Percentiles rank a stretch among this genome's conserved stretches.
Evolutionary conservation across 495 filamentous ascomycete genomes (phyloP).

Genomic region (Evernia prunastri): DNA sequence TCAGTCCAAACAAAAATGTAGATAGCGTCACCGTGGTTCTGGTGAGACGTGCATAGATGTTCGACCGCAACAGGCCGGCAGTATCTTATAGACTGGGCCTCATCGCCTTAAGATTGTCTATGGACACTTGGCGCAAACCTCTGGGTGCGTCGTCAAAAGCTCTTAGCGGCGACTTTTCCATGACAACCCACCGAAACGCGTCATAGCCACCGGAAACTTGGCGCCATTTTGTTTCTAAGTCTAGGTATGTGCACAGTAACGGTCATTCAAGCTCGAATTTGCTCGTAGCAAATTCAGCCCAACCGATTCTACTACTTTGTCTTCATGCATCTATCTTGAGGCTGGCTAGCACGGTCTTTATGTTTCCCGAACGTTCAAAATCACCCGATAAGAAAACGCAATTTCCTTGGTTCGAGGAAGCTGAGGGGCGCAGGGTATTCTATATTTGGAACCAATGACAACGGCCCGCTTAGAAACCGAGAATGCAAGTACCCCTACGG

Average conservation of each 20-base stretch:
- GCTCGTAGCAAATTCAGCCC: no score
- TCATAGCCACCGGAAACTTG: no score
- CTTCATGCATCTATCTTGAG: no score
- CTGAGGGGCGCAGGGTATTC: not conserved
- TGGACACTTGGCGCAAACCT: not conserved
- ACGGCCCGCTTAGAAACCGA: not conserved
- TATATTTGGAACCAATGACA: not conserved
- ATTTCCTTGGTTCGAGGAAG: not conserved
- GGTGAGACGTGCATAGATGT: not conserved
- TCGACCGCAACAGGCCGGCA: not conserved
- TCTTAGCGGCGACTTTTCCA: no score
- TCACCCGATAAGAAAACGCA: not conserved
- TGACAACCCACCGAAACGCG: no score
- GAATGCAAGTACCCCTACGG: no score
- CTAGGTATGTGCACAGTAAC: no score
- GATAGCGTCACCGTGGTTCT: slow-evolving; percentile 68
- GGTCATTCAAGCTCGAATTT: no score
- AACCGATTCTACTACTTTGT: no score
- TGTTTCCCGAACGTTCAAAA: no score
- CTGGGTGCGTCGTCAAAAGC: not conserved
- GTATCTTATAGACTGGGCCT: not conserved
- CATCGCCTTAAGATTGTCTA: not conserved
- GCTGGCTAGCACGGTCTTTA: no score
- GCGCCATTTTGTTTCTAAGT: no score
- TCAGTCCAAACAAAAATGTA: slow-evolving; percentile 63